Evolutionary conservation across 345 rosid genomes (phyloP).

Genomic region (Noccaea bulbosa): DNA sequence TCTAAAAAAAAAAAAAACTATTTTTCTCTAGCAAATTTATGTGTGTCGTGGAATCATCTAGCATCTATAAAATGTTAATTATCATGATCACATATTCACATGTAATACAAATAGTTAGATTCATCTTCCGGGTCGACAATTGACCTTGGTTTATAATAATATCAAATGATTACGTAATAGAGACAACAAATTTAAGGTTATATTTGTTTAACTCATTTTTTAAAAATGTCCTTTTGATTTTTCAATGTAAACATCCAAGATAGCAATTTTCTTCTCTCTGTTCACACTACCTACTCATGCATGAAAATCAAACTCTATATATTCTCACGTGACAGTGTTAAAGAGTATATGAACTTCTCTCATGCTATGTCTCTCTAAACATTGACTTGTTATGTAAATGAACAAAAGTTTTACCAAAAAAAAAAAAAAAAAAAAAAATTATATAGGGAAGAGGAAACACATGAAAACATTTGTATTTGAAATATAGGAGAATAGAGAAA

Average conservation of each 20-base stretch:
- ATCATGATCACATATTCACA: background rate
- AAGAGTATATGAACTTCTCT: background rate
- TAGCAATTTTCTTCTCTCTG: background rate
- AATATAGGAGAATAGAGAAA: background rate
- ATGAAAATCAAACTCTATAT: background rate
- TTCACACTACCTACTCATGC: background rate
- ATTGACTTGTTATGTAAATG: background rate
- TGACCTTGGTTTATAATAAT: background rate
- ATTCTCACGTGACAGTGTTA: background rate
- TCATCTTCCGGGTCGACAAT: no score
- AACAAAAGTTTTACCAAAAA: no score
- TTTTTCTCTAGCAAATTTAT: no score
- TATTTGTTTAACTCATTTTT: background rate
- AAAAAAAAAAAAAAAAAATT: background rate
- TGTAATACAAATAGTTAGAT: background rate
- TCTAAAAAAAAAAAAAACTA: no score
- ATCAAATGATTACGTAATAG: background rate
- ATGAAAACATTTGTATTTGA: conserved; percentile 12
- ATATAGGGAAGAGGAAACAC: background rate
- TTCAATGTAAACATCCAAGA: conserved; percentile 7
- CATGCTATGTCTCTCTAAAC: conserved; percentile 1
- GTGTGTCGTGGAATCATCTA: no score
- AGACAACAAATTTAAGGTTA: background rate
- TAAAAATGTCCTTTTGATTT: background rate
- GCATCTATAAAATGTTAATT: no score